Percentiles rank a stretch among this genome's conserved stretches.
Evolutionary conservation across 1,284 basidiomycete species (phyloP).

Genomic region (Ustilago vetiveriae): DNA sequence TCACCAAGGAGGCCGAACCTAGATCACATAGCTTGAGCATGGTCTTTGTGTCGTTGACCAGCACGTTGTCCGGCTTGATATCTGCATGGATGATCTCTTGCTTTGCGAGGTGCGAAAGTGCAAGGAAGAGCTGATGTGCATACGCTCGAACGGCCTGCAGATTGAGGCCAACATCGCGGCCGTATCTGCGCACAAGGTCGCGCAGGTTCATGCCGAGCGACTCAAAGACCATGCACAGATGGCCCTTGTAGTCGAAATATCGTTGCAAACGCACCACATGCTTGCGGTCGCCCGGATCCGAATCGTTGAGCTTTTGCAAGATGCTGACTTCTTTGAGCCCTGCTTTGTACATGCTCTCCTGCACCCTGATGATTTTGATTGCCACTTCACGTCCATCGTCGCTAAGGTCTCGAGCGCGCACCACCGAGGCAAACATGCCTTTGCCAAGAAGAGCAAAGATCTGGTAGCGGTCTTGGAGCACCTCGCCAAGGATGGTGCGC

Average conservation of each 20-base stretch:
- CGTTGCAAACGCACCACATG: constrained; percentile 89
- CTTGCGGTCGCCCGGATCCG: constrained; percentile 95
- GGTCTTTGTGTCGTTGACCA: constrained; percentile 89
- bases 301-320: constrained; percentile 82
- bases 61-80: constrained; percentile 71
- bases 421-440: constrained; percentile 98
- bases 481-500: constrained; percentile 88
- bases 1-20: constrained; percentile 91
- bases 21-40: constrained; percentile 93
- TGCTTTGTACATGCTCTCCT: constrained; percentile 97
- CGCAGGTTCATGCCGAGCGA: constrained; percentile 93
- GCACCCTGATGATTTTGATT: constrained; percentile 94
- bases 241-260: constrained; percentile 95
- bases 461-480: constrained; percentile 90
- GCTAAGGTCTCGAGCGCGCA: constrained; percentile 78
- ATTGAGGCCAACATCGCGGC: constrained; percentile 96
- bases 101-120: constrained; percentile 85
- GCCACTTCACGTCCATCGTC: constrained; percentile 77
- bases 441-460: constrained; percentile 93
- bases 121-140: constrained; percentile 92
- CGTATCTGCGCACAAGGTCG: constrained; percentile 97
- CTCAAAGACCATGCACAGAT: constrained; percentile 96
- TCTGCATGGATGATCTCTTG: constrained; percentile 96
- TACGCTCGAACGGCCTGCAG: constrained; percentile 97
- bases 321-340: constrained; percentile 92